Base-by-base conservation (phyloP, 768 basidiomycete genomes). In the Collybia sordida region DNA sequence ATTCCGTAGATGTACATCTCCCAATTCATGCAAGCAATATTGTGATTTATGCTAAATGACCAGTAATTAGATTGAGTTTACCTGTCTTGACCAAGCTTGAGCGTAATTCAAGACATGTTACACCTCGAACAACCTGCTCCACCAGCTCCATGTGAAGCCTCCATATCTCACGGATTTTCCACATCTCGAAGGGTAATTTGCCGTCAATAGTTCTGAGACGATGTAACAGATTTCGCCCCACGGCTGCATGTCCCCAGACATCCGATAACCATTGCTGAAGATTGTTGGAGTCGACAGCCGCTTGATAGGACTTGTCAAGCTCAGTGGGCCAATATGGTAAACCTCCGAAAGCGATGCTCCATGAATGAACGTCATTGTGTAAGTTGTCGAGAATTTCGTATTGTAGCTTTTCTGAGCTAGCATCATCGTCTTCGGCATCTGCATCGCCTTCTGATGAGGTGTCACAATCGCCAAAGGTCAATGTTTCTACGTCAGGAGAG, bases 31-130 rank as follows among this genome's bases (percentile, higher is more conserved):
- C n/a, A n/a, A n/a, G n/a, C n/a, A 5, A 5, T 27, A 5, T 27
- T 27, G 5, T 11, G 27, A 5, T 5, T 27, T 5, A 27, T 5
- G 5, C 11, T 27, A 5, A 5, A 5, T 27, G 11, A 5, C 11
- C 27, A 5, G 11, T 27, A 27, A 27, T 11, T 5, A 27, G 27
- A 27, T 28, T 25, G 19, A 24, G 31, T 23, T 25, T 6, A 3
- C 34, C 21, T 15, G 21, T 21, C 40, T 21, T 9, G 22, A 39
- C 2, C n/a, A 21, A 15, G 18, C 22, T 11, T 41, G 45, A 37
- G 12, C 47, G 40, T 23, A 52, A 18, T 11, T 52, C 51, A 4
- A 52, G 25, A 1, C 45, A 23, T 0, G 40, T 46, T 22, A 52
- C 9, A 2, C 40, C 51, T 17, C 42, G 40, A 1, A 47, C 51